phyloP scores from a whole-genome alignment of 192 early-diverging fungal genomes.

The Linnemannia schmuckeri region DNA sequence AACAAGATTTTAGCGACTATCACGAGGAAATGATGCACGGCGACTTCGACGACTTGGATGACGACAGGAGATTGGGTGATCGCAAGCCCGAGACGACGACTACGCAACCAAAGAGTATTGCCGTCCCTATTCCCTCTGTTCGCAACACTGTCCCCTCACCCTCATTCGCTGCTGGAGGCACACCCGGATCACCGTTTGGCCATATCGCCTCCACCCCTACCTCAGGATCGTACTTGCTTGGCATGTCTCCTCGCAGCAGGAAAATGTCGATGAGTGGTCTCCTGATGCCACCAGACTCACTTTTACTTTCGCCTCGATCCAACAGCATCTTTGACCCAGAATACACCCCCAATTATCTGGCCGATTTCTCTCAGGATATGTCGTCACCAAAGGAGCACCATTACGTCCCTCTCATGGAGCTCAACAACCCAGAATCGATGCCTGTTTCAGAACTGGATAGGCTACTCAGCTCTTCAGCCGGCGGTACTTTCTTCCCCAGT shows the following conservation, averaged over 20 bases:
- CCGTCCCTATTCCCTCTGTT: constrained; percentile 47
- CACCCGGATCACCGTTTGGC: constrained; percentile 42
- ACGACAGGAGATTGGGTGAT: constrained; percentile 26
- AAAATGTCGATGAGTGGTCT: constrained; percentile 57
- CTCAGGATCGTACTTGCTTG: constrained; percentile 40
- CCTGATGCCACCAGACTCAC: constrained; percentile 46
- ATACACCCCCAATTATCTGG: constrained; percentile 26
- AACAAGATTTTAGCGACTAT: constrained; percentile 66
- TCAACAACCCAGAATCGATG: constrained; percentile 74
- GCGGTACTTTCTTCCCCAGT: constrained; percentile 46
- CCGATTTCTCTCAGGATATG: constrained; percentile 37
- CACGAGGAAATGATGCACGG: constrained; percentile 72
- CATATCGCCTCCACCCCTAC: constrained; percentile 42
- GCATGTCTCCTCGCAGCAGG: constrained; percentile 49
- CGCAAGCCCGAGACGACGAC: constrained; percentile 6
- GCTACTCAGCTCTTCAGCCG: constrained; percentile 60
- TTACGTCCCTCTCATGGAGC: constrained; percentile 63
- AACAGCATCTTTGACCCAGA: constrained; percentile 51
- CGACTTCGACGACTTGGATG: constrained; percentile 57
- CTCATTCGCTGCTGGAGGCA: constrained; percentile 35
- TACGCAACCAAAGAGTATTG: constrained; percentile 37
- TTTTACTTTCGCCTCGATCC: constrained; percentile 43
- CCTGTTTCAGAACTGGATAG: constrained; percentile 72
- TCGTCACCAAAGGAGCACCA: constrained; percentile 46
- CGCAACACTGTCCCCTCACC: constrained; percentile 26